Percentiles rank a stretch among this genome's conserved stretches.
Conservation (phyloP, 2,329 filamentous ascomycete species). For the Cucurbitaria berberidis region DNA sequence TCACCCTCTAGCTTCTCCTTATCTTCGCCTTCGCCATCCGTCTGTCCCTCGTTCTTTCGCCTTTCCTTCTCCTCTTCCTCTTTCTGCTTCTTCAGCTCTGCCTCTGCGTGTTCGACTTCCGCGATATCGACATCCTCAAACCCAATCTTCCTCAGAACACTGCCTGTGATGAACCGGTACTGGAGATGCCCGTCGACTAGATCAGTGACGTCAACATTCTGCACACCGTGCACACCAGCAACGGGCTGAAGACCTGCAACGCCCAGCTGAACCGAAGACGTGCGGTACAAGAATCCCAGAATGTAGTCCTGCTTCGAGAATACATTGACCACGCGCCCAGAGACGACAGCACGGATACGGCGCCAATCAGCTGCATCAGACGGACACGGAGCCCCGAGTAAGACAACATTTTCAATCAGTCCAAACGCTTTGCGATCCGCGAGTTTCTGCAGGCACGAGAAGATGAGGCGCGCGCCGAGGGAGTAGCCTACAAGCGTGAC, state of each 20-base stretch:
- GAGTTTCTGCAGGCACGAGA: slow-evolving; percentile 76
- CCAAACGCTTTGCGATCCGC: slow-evolving; percentile 83
- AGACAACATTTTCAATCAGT: slow-evolving; percentile 78
- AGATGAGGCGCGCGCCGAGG: slow-evolving; percentile 81
- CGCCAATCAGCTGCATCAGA: slow-evolving; percentile 76
- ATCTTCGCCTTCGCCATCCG: slow-evolving; percentile 26
- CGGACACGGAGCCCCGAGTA: slow-evolving; percentile 82
- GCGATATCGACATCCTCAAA: slow-evolving; percentile 59
- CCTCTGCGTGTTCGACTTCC: slow-evolving; percentile 55
- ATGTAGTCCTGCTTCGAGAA: slow-evolving; percentile 88
- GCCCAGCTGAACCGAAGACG: slow-evolving; percentile 80
- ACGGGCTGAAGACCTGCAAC: slow-evolving; percentile 83
- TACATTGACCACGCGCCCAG: slow-evolving; percentile 84
- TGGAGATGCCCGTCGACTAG: slow-evolving; percentile 58
- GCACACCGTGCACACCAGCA: slow-evolving; percentile 68
- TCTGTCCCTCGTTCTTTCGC: slow-evolving; percentile 39
- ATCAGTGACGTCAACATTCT: slow-evolving; percentile 61
- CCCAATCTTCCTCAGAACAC: slow-evolving; percentile 59
- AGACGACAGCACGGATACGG: slow-evolving; percentile 76
- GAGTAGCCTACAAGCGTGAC: slow-evolving; percentile 84
- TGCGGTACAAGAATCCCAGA: slow-evolving; percentile 84
- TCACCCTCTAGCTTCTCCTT: slow-evolving; percentile 49
- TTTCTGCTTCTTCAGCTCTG: slow-evolving; percentile 52
- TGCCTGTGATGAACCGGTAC: slow-evolving; percentile 59
- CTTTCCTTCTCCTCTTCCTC: slow-evolving; percentile 50